phyloP scores from a whole-genome alignment of 2,329 filamentous ascomycete genomes.

The Botrytis byssoidea region DNA sequence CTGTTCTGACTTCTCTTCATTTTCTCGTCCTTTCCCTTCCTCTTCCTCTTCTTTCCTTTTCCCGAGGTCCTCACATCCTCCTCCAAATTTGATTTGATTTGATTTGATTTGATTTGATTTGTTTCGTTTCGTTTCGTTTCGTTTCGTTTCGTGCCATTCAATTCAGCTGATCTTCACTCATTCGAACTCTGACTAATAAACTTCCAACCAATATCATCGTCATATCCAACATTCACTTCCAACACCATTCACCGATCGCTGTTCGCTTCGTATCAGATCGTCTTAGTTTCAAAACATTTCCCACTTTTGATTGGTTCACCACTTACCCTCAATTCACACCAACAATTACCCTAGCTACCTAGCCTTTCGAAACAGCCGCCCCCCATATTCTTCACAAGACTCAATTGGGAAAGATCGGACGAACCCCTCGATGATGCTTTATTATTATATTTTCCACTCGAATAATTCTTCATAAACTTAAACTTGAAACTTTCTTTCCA shows the following conservation, averaged over 20 bases:
- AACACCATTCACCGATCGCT: neutral
- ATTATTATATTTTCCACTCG: neutral
- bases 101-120: too few relatives aligned
- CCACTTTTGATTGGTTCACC: neutral
- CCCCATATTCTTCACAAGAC: neutral
- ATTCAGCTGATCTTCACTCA: neutral
- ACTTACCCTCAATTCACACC: neutral
- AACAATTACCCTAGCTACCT: neutral
- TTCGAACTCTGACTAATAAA: neutral
- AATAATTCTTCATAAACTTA: neutral
- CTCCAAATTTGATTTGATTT: too few relatives aligned
- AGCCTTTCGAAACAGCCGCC: conserved; percentile 1
- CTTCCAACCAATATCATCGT: neutral
- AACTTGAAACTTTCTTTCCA: neutral
- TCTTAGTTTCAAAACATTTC: neutral
- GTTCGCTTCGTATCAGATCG: neutral
- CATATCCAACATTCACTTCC: neutral
- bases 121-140: too few relatives aligned
- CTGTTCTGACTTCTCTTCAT: neutral
- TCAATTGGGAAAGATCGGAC: neutral
- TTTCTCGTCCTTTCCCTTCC: too few relatives aligned
- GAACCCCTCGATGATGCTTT: neutral
- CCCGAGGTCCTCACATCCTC: neutral
- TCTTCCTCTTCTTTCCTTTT: neutral
- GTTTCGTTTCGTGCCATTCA: too few relatives aligned